Evolutionary conservation across 2,329 filamentous ascomycete genomes (phyloP).

Genomic region (Xylariaceae sp.): DNA sequence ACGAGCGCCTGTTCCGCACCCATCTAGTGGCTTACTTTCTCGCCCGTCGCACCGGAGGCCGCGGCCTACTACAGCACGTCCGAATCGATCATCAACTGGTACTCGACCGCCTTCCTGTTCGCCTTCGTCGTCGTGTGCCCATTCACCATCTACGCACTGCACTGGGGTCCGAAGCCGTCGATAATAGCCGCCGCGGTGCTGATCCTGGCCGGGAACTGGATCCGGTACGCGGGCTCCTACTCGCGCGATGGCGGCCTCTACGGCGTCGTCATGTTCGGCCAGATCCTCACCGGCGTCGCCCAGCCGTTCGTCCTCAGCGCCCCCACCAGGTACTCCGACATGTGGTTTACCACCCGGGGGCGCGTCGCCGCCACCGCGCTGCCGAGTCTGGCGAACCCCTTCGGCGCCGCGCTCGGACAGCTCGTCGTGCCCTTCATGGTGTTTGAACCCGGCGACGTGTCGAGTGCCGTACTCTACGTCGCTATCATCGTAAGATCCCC

Average conservation of each 20-base stretch:
- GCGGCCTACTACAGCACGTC: conserved; percentile 75
- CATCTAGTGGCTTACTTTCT: conserved; percentile 84
- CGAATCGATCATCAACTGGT: conserved; percentile 85
- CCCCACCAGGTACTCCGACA: conserved; percentile 86
- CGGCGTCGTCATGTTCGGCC: conserved; percentile 82
- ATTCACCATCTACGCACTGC: conserved; percentile 73
- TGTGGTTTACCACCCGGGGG: conserved; percentile 89
- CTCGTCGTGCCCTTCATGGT: conserved; percentile 82
- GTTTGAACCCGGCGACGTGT: conserved; percentile 63
- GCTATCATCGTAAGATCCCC: conserved; percentile 70
- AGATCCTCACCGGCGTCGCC: conserved; percentile 84
- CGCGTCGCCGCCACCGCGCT: conserved; percentile 87
- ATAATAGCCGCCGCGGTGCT: conserved; percentile 75
- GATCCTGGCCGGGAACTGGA: conserved; percentile 84
- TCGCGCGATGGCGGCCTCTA: conserved; percentile 63
- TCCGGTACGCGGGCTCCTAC: conserved; percentile 75
- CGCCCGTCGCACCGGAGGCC: conserved; percentile 75
- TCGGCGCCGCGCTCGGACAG: conserved; percentile 87
- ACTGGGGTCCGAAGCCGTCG: conserved; percentile 76
- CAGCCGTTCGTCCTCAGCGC: conserved; percentile 92
- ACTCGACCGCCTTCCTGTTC: conserved; percentile 85
- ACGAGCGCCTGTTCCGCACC: background rate
- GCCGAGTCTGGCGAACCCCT: conserved; percentile 82
- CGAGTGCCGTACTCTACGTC: conserved; percentile 82
- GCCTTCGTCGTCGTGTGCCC: conserved; percentile 77